These are phyloP conservation scores for Candolleomyces efflorescens DNA, from an alignment of 768 basidiomycete species.

Conservation along the genomic window DNA sequence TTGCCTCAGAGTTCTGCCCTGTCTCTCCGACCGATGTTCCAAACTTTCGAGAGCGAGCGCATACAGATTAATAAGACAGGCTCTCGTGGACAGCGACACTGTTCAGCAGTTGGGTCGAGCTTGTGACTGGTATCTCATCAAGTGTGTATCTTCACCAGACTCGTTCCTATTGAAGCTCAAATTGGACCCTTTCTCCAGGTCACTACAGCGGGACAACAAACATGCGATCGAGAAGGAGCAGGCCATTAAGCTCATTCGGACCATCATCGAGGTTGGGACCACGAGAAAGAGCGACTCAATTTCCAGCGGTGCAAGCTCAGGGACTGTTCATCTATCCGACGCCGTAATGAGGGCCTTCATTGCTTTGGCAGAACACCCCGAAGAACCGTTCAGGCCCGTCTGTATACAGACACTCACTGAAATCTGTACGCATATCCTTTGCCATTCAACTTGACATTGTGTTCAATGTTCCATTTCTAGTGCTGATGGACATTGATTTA, in stretches of 20 bases:
- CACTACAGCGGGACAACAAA: conserved; percentile 82
- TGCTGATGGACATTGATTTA: conserved; percentile 83
- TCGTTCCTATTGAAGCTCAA: conserved; percentile 3
- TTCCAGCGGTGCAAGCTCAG: conserved; percentile 32
- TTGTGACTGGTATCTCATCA: conserved; percentile 88
- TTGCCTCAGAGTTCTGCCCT: conserved; percentile 61
- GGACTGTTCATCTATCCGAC: conserved; percentile 59
- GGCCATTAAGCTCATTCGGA: conserved; percentile 82
- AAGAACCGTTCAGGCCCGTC: conserved; percentile 82
- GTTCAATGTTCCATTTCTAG: conserved; percentile 33
- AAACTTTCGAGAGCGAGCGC: conserved; percentile 75
- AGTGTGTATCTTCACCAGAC: conserved; percentile 42
- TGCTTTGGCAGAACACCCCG: conserved; percentile 87
- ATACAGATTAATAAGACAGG: conserved; percentile 80
- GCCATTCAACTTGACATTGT: not conserved
- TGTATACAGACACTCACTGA: conserved; percentile 87
- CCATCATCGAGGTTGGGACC: conserved; percentile 74
- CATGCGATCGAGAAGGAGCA: conserved; percentile 87
- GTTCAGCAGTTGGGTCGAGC: conserved; percentile 62
- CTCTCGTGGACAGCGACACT: conserved; percentile 67
- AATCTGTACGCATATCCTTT: conserved; percentile 55
- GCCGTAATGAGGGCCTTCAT: conserved; percentile 85
- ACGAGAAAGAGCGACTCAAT: conserved; percentile 42
- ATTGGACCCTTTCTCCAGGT: conserved; percentile 37
- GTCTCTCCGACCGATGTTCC: conserved; percentile 69